These are phyloP conservation scores for Flaveria robusta DNA, from an alignment of 129 eudicot genomes.

Conservation along the genomic window DNA sequence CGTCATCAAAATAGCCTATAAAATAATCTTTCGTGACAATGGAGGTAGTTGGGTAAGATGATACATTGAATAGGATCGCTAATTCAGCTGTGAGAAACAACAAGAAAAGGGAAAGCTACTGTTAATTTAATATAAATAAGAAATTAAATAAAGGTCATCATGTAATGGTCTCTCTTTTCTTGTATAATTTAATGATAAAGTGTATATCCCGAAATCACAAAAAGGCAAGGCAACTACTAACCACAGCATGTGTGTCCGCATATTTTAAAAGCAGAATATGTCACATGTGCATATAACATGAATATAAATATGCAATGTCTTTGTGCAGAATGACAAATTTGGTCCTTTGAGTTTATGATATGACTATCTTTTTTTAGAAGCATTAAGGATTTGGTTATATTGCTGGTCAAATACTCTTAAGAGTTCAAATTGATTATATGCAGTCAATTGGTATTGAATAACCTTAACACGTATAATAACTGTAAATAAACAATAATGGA, in stretches of 20 bases:
- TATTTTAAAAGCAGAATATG: slow-evolving; percentile 38
- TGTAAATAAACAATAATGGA: background rate
- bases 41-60: slow-evolving; percentile 44
- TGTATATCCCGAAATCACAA: slow-evolving; percentile 19
- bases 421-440: background rate
- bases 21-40: slow-evolving; percentile 38
- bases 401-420: slow-evolving; percentile 26
- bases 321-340: slow-evolving; percentile 14
- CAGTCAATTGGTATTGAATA: background rate
- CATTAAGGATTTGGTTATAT: background rate
- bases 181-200: slow-evolving; percentile 29
- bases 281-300: slow-evolving; percentile 35
- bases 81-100: slow-evolving; percentile 36
- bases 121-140: slow-evolving; percentile 13
- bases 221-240: slow-evolving; percentile 35
- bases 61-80: slow-evolving; percentile 46
- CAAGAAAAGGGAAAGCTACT: slow-evolving; percentile 28
- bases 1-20: slow-evolving; percentile 25
- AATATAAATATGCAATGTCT: slow-evolving; percentile 20
- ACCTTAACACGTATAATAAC: slow-evolving; percentile 10
- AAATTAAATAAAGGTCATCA: slow-evolving; percentile 30
- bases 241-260: slow-evolving; percentile 39
- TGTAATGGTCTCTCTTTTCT: slow-evolving; percentile 36
- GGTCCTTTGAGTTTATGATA: slow-evolving; percentile 40
- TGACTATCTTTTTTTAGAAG: slow-evolving; percentile 28